These are phyloP conservation scores for Phoenix dactylifera DNA, from an alignment of 176 grass and related monocot species.

Conservation along the genomic window DNA sequence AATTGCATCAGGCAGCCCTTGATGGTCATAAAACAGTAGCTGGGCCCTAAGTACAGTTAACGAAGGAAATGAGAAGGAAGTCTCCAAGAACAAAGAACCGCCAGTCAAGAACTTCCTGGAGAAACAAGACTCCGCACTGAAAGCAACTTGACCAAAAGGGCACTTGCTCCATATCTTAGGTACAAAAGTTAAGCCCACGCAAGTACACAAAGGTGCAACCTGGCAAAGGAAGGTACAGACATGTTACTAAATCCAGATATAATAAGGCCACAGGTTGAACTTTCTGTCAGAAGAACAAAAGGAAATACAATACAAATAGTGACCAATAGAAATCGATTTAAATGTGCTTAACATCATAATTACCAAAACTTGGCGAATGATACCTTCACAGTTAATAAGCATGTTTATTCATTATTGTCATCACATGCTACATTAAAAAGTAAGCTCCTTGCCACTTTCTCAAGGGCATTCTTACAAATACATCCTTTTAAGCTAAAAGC, in stretches of 20 bases:
- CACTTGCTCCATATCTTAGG: conserved; percentile 78
- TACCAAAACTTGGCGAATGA: no score
- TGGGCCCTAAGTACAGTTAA: conserved; percentile 79
- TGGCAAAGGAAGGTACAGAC: conserved; percentile 11
- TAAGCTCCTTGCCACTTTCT: no score
- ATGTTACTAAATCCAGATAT: neutral
- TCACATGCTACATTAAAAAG: no score
- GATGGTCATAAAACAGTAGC: conserved; percentile 12
- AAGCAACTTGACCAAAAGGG: conserved; percentile 55
- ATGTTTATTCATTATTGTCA: no score
- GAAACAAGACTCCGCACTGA: conserved; percentile 51
- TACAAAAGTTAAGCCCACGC: conserved; percentile 33
- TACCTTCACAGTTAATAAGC: no score
- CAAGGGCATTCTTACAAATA: no score
- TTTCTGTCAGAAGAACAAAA: no score
- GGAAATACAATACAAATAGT: no score
- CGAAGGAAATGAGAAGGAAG: conserved; percentile 68
- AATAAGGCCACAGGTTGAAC: no score
- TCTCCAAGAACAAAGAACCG: conserved; percentile 83
- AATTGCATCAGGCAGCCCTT: conserved; percentile 48
- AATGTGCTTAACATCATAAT: no score
- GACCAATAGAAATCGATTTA: no score
- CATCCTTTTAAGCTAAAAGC: no score
- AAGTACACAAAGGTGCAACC: conserved; percentile 26
- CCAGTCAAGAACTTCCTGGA: conserved; percentile 91